phyloP scores from a whole-genome alignment of 805 yeast species.

The Spathaspora girioi region DNA sequence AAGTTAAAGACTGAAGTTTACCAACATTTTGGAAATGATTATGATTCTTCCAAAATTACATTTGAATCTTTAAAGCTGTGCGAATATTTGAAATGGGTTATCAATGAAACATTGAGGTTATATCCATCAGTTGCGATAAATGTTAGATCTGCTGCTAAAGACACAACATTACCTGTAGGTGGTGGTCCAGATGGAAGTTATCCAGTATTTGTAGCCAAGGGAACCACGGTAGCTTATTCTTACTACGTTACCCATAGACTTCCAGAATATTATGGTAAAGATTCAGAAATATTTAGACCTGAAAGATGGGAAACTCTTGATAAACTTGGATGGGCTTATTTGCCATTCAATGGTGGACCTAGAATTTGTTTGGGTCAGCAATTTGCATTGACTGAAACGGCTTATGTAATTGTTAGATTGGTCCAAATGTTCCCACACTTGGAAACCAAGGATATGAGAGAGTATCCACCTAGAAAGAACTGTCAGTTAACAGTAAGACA shows the following conservation, averaged over 20 bases:
- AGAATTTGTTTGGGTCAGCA: conserved; percentile 55
- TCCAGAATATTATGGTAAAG: conserved; percentile 39
- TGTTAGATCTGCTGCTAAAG: conserved; percentile 26
- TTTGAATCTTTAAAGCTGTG: conserved; percentile 33
- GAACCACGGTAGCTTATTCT: conserved; percentile 35
- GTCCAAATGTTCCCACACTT: conserved; percentile 21
- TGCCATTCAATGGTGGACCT: conserved; percentile 56
- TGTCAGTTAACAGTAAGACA: conserved; percentile 22
- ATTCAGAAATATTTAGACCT: conserved; percentile 42
- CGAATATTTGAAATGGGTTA: conserved; percentile 27
- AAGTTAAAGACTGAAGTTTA: conserved; percentile 25
- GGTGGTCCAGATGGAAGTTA: conserved; percentile 33
- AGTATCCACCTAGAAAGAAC: conserved; percentile 30
- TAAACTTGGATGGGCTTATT: conserved; percentile 43
- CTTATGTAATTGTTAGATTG: conserved; percentile 39
- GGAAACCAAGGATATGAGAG: conserved; percentile 13
- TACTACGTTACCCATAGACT: conserved; percentile 44
- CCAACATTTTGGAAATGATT: conserved; percentile 19
- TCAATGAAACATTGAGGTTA: conserved; percentile 30
- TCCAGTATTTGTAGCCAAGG: conserved; percentile 44
- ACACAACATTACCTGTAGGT: conserved; percentile 33
- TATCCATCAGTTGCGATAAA: conserved; percentile 36
- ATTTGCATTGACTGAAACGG: conserved; percentile 51
- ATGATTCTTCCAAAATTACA: conserved; percentile 12
- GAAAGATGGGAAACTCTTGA: conserved; percentile 40